Base-by-base conservation (phyloP, 495 filamentous ascomycete genomes). In the Tuber brumale region DNA sequence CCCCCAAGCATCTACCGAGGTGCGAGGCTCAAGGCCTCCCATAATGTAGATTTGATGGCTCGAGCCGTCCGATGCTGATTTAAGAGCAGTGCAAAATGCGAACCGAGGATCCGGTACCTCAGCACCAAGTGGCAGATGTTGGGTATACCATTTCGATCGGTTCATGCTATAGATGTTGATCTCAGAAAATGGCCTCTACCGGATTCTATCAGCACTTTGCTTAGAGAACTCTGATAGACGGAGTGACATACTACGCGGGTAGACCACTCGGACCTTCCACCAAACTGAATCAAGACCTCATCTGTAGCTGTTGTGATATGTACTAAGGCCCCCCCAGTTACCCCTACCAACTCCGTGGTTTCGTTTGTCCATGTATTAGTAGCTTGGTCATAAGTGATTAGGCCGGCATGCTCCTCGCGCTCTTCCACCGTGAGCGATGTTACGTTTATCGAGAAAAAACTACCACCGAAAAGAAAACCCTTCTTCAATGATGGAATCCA, bases 101-200 rank as follows among this genome's bases (percentile, higher is more conserved):
- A 70, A 27, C 23, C 74, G 48, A 46, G 77, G 61, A 21, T 46
- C 9, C 12, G 77, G 77, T 9, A 70, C 37, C 6, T 27, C 43
- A 2, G 41, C 41, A 21, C 3, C 43, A 35, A 9, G 41, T 37
- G 74, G 69, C 10, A 75, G 27, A 9, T 39, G 19, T n/a, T 73
- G 66, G 41, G 70, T 72, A 57, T 74, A 79, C 77, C 77, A 79
- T 18, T 48, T 73, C 1, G 51, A 69, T 23, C 43, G 42, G n/a
- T 70, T 72, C 8, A 44, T 76, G 74, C 74, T 76, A 14, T 79
- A 79, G 5, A 79, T 71, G 16, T 72, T 43, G 23, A 78, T 76
- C 37, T 70, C 39, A 0, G n/a, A 8, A 74, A 77, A 75, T 14
- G 37, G 1, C 35, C 51, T 43, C 76, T 77, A 12, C 48, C 35